Base-by-base conservation (phyloP, 192 early-diverging fungal genomes). In the Podochytrium sp. region DNA sequence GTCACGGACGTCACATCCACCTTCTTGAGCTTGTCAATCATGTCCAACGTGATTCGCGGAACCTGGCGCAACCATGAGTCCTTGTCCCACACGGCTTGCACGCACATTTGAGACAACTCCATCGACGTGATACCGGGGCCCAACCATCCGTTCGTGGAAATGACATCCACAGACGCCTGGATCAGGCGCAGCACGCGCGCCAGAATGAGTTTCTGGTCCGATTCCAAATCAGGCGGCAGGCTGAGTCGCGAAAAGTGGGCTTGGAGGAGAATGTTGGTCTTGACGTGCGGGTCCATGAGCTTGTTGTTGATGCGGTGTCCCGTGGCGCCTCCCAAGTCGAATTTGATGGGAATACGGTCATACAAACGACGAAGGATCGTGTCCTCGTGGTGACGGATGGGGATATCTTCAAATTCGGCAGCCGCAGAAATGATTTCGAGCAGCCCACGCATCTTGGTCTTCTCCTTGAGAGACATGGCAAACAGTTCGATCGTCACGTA, bases 81-180 rank as follows among this genome's bases (percentile, higher is more conserved):
- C 18, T 88, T 85, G 78, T 98, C 93, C 98, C 96, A 98, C 53
- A 97, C 85, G 0, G 96, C 96, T 80, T 99, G 98, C 18, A 99
- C 96, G 37, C 80, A 82, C 96, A 98, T 98, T 82, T 99, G 98
- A 35, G 92, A 89, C 78, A 99, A 75, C 76, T 99, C 98, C 98
- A 99, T 99, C 16, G 95, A 83, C 0, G 92, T 87, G 66, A 98
- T 75, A 10, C 96, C 95, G 2, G 95, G 94, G 5, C 86, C 84
- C 68, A 98, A 82, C 94, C 94, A 98, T 23, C 93, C 94, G 73
- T 93, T 90, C 37, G 91, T 92, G 55, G 94, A 93, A 57, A 97
- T 90, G 30, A 98, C 96, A 79, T 99, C 96, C 12, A 98, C 96
- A 69, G 91, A 85, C 0, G 97, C 96, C 74, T 99, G 96, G 52